These are phyloP conservation scores for Colletotrichum sp. DNA, from an alignment of 2,329 filamentous ascomycete species.

Conservation along the genomic window DNA sequence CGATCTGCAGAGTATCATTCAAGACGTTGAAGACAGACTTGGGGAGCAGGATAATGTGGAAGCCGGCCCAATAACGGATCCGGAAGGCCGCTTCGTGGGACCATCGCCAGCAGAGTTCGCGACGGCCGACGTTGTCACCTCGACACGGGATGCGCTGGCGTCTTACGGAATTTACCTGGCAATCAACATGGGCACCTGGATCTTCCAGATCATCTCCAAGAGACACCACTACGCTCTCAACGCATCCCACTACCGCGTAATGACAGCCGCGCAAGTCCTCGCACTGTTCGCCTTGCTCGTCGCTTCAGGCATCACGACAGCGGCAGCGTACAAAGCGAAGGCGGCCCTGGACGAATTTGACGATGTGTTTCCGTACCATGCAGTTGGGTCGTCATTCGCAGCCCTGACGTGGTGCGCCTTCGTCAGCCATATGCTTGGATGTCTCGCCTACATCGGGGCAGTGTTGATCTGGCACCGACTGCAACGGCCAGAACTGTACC, in stretches of 20 bases:
- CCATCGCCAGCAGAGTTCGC: neutral
- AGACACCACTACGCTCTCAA: neutral
- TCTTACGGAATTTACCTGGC: neutral
- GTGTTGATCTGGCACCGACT: neutral
- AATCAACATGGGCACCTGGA: neutral
- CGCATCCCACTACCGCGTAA: neutral
- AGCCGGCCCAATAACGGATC: neutral
- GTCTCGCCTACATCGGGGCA: neutral
- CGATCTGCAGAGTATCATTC: neutral
- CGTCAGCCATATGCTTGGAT: neutral
- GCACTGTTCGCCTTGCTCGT: neutral
- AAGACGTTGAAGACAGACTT: neutral
- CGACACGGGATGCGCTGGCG: neutral
- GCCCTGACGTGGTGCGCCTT: conserved; percentile 3
- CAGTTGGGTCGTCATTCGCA: neutral
- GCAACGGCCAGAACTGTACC: neutral
- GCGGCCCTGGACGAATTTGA: neutral
- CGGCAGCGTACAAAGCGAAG: neutral
- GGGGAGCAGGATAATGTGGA: neutral
- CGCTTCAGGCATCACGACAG: neutral
- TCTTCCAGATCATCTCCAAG: neutral
- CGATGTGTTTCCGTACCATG: neutral
- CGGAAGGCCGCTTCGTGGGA: neutral
- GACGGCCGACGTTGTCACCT: neutral
- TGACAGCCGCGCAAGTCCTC: neutral